These are phyloP conservation scores for Yamadazyma friedrichii DNA, from an alignment of 1,139 yeast genomes.

Conservation along the genomic window DNA sequence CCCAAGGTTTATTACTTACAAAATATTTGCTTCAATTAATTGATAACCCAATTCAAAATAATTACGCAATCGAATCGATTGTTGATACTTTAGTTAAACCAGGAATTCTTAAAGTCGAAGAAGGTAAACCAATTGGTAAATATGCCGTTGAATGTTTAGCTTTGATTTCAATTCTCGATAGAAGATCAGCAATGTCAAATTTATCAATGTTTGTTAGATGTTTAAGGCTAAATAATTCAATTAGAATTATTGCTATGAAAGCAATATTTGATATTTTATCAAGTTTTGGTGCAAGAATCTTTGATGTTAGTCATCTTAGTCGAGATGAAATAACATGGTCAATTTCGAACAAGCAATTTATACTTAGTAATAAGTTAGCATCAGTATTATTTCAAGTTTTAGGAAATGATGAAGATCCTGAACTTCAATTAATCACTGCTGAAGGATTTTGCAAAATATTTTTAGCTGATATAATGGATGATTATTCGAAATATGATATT, in stretches of 20 bases:
- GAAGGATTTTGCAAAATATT: slow-evolving; percentile 85
- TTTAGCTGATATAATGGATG: slow-evolving; percentile 65
- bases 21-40: slow-evolving; percentile 70
- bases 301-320: slow-evolving; percentile 33
- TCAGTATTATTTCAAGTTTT: slow-evolving; percentile 69
- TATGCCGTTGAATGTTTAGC: slow-evolving; percentile 79
- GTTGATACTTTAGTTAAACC: slow-evolving; percentile 80
- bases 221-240: slow-evolving; percentile 52
- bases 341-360: slow-evolving; percentile 34
- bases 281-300: slow-evolving; percentile 67
- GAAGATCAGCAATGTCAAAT: slow-evolving; percentile 60
- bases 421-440: slow-evolving; percentile 77
- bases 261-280: slow-evolving; percentile 78
- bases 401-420: slow-evolving; percentile 55
- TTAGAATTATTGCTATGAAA: slow-evolving; percentile 62
- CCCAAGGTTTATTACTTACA: slow-evolving; percentile 69
- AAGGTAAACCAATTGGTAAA: slow-evolving; percentile 51
- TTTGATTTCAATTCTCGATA: slow-evolving; percentile 71
- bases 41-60: slow-evolving; percentile 62
- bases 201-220: slow-evolving; percentile 64
- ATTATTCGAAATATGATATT: slow-evolving; percentile 13
- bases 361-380: slow-evolving; percentile 43
- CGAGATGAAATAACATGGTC: not conserved
- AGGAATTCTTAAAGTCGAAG: slow-evolving; percentile 64
- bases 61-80: slow-evolving; percentile 69